A percentile compares a stretch with the other conserved stretches of the same genome.
These are phyloP conservation scores for Candida hungchunana DNA, from an alignment of 805 yeast genomes.

Conservation along the genomic window DNA sequence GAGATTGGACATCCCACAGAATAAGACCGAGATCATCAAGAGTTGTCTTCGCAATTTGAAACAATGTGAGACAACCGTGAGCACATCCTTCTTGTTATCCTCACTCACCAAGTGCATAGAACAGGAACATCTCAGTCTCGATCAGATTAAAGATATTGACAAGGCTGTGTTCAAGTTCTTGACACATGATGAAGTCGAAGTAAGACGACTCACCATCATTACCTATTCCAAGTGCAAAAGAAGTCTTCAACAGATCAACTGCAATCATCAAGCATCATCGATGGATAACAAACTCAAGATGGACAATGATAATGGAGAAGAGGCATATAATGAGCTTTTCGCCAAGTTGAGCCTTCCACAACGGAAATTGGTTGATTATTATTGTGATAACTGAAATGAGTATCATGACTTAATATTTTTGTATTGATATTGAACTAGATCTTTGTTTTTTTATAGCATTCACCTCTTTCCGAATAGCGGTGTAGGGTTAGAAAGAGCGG, in stretches of 20 bases:
- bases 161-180: constrained; percentile 15
- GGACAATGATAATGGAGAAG: constrained; percentile 20
- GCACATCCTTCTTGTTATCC: constrained; percentile 18
- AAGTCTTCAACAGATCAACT: constrained; percentile 17
- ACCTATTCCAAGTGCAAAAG: constrained; percentile 25
- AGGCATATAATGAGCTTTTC: constrained; percentile 31
- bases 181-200: constrained; percentile 22
- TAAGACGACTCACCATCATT: constrained; percentile 26
- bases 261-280: constrained; percentile 4
- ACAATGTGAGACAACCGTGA: constrained; percentile 4
- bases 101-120: constrained; percentile 22
- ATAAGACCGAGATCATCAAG: constrained; percentile 12
- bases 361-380: constrained; percentile 43
- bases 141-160: constrained; percentile 22
- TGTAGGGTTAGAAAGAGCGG: constrained; percentile 14
- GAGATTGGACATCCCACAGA: constrained; percentile 3
- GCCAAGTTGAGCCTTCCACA: constrained; percentile 39
- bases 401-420: background rate
- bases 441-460: background rate
- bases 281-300: constrained; percentile 27
- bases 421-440: background rate
- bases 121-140: constrained; percentile 10
- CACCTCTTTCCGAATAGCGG: constrained; percentile 12
- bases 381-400: constrained; percentile 23
- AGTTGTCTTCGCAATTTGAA: constrained; percentile 15